These are phyloP conservation scores for Populus pruinosa DNA, from an alignment of 345 rosid genomes.

Conservation along the genomic window DNA sequence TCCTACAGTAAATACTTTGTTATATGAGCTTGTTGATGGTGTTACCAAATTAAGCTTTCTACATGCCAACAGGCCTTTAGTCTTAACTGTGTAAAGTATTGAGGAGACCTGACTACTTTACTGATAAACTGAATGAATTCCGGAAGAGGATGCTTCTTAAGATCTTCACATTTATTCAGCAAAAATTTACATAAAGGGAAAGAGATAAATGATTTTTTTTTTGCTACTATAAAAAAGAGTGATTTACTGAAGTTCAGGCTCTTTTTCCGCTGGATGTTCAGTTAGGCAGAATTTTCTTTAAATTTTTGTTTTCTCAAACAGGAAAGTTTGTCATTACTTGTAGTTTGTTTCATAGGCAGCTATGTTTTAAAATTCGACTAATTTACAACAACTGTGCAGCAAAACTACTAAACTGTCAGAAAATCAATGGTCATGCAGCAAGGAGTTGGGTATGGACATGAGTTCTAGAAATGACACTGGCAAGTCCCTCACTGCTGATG, in stretches of 20 bases:
- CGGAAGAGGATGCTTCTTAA: not conserved
- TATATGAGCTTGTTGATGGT: not conserved
- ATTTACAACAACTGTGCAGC: not conserved
- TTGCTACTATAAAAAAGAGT: not conserved
- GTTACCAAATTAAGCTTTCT: not conserved
- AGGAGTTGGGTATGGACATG: slow-evolving; percentile 24
- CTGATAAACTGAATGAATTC: not conserved
- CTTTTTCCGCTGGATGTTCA: not conserved
- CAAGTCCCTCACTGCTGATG: slow-evolving; percentile 14
- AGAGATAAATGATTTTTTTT: not conserved
- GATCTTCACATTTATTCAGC: not conserved
- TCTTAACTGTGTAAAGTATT: not conserved
- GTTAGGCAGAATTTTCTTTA: not conserved
- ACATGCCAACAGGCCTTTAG: not conserved
- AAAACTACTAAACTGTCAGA: not conserved
- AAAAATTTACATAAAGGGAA: not conserved
- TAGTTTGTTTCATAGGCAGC: not conserved
- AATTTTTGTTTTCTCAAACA: not conserved
- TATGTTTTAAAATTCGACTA: not conserved
- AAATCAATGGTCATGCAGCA: not conserved
- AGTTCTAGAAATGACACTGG: slow-evolving; percentile 39
- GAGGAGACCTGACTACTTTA: not conserved
- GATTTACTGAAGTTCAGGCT: not conserved
- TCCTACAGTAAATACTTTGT: not conserved
- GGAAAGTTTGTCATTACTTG: not conserved